Conservation (phyloP, 164 flowering plant genomes). For the Cinnamomum chago region DNA sequence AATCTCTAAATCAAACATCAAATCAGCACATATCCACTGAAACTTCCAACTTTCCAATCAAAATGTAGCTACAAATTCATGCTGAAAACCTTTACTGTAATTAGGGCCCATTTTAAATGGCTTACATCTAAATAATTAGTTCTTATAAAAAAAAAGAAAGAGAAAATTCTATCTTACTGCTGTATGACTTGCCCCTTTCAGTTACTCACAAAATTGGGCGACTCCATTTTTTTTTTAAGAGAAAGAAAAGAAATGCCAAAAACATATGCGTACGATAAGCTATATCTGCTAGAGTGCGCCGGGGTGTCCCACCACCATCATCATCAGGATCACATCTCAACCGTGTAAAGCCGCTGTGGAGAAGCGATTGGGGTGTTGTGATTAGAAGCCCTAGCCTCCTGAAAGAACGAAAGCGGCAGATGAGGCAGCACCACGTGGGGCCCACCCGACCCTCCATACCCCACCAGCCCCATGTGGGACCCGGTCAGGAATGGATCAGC, state of each 20-base stretch:
- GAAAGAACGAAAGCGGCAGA: constrained; percentile 5
- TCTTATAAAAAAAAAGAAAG: too few species aligned
- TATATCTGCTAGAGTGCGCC: not conserved
- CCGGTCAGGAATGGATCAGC: not conserved
- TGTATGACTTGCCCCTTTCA: too few species aligned
- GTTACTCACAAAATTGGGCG: too few species aligned
- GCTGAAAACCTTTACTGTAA: too few species aligned
- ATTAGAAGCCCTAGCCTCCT: constrained; percentile 17
- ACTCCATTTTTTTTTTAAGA: too few species aligned
- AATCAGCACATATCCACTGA: too few species aligned
- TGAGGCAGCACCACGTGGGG: constrained; percentile 3
- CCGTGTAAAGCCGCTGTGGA: constrained; percentile 5
- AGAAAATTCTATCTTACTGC: too few species aligned
- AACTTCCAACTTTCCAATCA: too few species aligned
- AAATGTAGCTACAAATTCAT: too few species aligned
- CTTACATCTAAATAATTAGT: too few species aligned
- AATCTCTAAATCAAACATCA: too few species aligned
- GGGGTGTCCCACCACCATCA: not conserved
- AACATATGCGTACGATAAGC: not conserved
- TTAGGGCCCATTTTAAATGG: too few species aligned
- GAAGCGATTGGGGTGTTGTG: constrained; percentile 17
- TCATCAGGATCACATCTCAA: not conserved
- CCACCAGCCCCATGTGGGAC: not conserved
- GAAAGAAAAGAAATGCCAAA: not conserved
- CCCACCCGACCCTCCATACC: constrained; percentile 1